These are phyloP conservation scores for Silybum marianum DNA, from an alignment of 129 eudicot species.

Conservation along the genomic window DNA sequence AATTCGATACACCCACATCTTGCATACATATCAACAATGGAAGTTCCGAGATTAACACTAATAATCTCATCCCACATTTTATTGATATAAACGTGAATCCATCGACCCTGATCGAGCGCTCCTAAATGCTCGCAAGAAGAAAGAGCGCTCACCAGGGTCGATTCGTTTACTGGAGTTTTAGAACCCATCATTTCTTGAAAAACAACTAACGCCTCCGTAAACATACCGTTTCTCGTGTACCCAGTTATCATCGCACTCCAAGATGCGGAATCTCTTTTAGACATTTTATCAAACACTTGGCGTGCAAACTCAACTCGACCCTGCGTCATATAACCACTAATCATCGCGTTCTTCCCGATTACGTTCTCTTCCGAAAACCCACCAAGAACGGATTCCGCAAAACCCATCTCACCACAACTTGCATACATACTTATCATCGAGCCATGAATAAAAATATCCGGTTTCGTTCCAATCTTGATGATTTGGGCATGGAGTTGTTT, in stretches of 20 bases:
- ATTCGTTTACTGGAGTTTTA: conserved; percentile 28
- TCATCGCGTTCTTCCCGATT: conserved; percentile 37
- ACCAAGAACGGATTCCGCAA: conserved; percentile 37
- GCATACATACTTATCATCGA: conserved; percentile 51
- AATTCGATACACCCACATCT: conserved; percentile 48
- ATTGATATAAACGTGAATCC: conserved; percentile 45
- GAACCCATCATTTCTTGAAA: conserved; percentile 44
- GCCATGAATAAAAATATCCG: conserved; percentile 29
- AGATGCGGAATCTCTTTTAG: conserved; percentile 37
- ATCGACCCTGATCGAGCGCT: conserved; percentile 48
- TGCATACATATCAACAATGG: conserved; percentile 51
- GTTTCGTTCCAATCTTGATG: conserved; percentile 42
- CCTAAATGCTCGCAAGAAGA: conserved; percentile 45
- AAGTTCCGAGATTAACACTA: conserved; percentile 41
- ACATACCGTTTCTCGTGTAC: conserved; percentile 37
- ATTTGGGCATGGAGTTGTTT: conserved; percentile 51
- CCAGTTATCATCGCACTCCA: conserved; percentile 59
- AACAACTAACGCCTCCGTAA: conserved; percentile 30
- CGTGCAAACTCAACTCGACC: conserved; percentile 32
- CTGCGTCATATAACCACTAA: conserved; percentile 41
- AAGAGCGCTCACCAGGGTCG: conserved; percentile 44
- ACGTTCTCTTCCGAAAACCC: conserved; percentile 39
- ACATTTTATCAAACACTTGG: conserved; percentile 34
- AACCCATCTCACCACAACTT: conserved; percentile 25
- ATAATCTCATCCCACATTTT: conserved; percentile 6